Conservation (phyloP, 495 filamentous ascomycete species). For the Clohesyomyces aquaticus region DNA sequence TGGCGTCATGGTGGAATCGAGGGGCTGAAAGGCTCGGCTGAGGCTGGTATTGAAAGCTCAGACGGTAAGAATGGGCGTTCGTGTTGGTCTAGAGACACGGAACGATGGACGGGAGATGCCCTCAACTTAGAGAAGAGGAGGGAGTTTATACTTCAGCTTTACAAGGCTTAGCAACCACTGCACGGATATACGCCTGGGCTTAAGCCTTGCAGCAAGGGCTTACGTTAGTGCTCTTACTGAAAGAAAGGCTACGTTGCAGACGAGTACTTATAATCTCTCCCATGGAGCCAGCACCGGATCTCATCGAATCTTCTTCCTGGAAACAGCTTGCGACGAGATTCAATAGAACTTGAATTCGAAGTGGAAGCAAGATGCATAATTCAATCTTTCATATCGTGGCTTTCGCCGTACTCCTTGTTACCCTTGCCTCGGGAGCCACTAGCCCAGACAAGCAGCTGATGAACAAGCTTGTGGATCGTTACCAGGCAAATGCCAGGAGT, state of each 20-base stretch:
- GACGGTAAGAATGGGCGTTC: no score
- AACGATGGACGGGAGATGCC: no score
- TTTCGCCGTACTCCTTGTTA: neutral
- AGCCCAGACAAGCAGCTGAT: neutral
- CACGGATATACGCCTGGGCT: no score
- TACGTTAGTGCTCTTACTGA: no score
- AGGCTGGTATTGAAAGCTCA: neutral
- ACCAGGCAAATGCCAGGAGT: neutral
- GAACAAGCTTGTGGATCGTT: neutral
- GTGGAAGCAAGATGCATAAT: neutral
- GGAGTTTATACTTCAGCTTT: no score
- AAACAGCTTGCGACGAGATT: neutral
- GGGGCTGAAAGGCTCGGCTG: neutral
- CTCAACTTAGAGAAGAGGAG: no score
- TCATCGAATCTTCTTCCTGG: neutral
- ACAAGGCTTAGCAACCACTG: no score
- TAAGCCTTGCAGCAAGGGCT: no score
- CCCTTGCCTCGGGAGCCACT: neutral
- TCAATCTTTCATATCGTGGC: neutral
- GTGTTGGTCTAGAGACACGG: no score
- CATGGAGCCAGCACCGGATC: neutral
- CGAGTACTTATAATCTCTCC: constrained; percentile 7
- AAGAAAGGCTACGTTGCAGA: neutral
- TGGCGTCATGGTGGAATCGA: neutral
- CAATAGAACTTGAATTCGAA: neutral